Evolutionary conservation across 306 rosid genomes (phyloP).

Genomic region (Coriaria nepalensis): DNA sequence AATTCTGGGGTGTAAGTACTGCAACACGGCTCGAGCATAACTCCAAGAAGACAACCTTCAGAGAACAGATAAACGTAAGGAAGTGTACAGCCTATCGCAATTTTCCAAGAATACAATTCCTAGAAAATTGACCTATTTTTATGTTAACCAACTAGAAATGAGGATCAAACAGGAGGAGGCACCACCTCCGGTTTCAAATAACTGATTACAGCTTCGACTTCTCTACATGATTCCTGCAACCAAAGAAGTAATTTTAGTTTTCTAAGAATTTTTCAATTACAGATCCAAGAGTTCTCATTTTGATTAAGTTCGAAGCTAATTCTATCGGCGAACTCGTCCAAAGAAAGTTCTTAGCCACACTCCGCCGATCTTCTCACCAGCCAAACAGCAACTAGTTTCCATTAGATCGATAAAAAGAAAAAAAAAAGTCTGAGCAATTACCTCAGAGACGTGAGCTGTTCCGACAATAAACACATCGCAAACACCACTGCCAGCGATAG

Average conservation of each 20-base stretch:
- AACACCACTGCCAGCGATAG: conserved; percentile 44
- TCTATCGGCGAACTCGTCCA: no score
- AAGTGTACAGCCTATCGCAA: not conserved
- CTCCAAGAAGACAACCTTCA: conserved; percentile 86
- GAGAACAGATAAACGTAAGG: conserved; percentile 13
- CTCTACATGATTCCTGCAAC: conserved; percentile 70
- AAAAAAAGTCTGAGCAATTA: conserved; percentile 12
- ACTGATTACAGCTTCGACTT: conserved; percentile 62
- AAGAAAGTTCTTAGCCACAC: not conserved
- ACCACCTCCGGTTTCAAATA: conserved; percentile 75
- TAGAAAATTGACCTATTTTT: conserved; percentile 6
- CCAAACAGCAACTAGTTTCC: conserved; percentile 1
- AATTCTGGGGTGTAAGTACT: conserved; percentile 63
- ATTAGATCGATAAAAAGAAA: not conserved
- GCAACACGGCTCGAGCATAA: conserved; percentile 73
- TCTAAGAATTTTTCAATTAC: no score
- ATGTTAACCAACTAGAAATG: conserved; percentile 8
- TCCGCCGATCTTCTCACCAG: conserved; percentile 5
- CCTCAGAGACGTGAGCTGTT: conserved; percentile 87
- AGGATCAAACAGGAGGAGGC: conserved; percentile 21
- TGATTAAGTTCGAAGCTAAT: not conserved
- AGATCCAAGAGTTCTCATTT: not conserved
- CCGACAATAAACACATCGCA: conserved; percentile 84
- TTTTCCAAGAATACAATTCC: not conserved
- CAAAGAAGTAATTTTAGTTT: conserved; percentile 1